A percentile compares a stretch with the other conserved stretches of the same genome.
phyloP scores from a whole-genome alignment of 2,329 filamentous ascomycete species.

The Teratosphaeria pseudoeucalypti region DNA sequence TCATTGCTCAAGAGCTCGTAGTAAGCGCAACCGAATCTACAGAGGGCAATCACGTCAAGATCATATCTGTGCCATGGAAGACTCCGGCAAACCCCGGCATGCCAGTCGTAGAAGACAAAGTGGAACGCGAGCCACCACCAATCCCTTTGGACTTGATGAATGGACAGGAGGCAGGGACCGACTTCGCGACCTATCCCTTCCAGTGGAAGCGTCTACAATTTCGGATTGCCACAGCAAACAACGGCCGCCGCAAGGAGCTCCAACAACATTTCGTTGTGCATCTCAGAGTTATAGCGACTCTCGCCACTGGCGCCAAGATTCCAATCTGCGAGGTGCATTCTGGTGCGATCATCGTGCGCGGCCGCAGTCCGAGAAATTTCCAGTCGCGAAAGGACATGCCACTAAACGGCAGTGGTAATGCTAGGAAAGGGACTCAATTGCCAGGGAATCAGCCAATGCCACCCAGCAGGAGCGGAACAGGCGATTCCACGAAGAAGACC shows the following conservation, averaged over 20 bases:
- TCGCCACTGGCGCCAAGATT: constrained; percentile 73
- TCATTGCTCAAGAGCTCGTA: constrained; percentile 72
- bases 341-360: constrained; percentile 84
- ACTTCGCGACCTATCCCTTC: constrained; percentile 83
- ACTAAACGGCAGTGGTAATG: constrained; percentile 64
- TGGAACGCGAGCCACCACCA: constrained; percentile 76
- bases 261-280: constrained; percentile 93
- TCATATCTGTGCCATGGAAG: constrained; percentile 97
- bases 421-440: constrained; percentile 48
- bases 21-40: constrained; percentile 92
- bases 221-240: constrained; percentile 90
- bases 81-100: constrained; percentile 63
- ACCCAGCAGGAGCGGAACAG: constrained; percentile 14
- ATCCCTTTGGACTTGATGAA: constrained; percentile 61
- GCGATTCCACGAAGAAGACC: constrained; percentile 18
- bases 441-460: constrained; percentile 7
- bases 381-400: constrained; percentile 89
- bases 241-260: constrained; percentile 84
- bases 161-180: constrained; percentile 62
- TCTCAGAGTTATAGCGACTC: constrained; percentile 72
- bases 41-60: constrained; percentile 80
- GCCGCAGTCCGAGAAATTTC: constrained; percentile 88
- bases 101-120: constrained; percentile 57
- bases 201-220: constrained; percentile 93
- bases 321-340: constrained; percentile 76